Percentiles rank a stretch among this genome's conserved stretches.
phyloP scores from a whole-genome alignment of 495 filamentous ascomycete genomes.

The Daldinia loculata region DNA sequence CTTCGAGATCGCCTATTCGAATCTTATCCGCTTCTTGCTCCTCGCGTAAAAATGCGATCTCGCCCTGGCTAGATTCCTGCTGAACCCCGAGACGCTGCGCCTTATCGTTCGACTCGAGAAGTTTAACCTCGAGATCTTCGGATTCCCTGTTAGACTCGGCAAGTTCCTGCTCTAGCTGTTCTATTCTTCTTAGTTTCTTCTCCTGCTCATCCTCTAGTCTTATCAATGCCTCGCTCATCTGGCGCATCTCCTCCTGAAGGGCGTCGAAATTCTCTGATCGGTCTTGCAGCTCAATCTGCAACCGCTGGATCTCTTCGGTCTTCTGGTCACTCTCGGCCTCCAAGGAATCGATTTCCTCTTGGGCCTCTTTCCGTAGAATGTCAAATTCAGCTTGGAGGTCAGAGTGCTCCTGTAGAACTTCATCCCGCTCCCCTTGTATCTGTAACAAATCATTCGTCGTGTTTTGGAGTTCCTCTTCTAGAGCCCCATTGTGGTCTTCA shows the following conservation, averaged over 20 bases:
- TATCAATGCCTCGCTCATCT: slow-evolving; percentile 83
- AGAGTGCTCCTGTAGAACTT: slow-evolving; percentile 78
- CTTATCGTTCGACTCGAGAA: slow-evolving; percentile 84
- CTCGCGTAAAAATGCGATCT: slow-evolving; percentile 94
- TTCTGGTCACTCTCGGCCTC: slow-evolving; percentile 79
- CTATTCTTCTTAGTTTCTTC: slow-evolving; percentile 65
- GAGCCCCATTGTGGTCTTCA: slow-evolving; percentile 65
- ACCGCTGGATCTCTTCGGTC: slow-evolving; percentile 73
- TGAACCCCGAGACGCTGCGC: slow-evolving; percentile 86
- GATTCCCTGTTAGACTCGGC: slow-evolving; percentile 78
- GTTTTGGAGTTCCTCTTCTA: slow-evolving; percentile 79
- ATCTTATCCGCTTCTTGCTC: slow-evolving; percentile 99
- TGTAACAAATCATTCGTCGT: slow-evolving; percentile 80
- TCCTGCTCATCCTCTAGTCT: slow-evolving; percentile 87
- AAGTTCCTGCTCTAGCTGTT: slow-evolving; percentile 78
- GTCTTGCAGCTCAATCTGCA: slow-evolving; percentile 72
- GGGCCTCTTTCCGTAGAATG: slow-evolving; percentile 77
- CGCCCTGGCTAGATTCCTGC: slow-evolving; percentile 88
- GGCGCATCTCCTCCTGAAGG: slow-evolving; percentile 88
- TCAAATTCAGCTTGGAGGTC: slow-evolving; percentile 84
- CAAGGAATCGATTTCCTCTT: slow-evolving; percentile 85
- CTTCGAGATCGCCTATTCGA: slow-evolving; percentile 91
- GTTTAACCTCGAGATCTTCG: slow-evolving; percentile 75
- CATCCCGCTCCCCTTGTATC: slow-evolving; percentile 87
- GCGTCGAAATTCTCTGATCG: slow-evolving; percentile 83